Conservation (phyloP, 1,284 basidiomycete species). For the Ganoderma boninense region DNA sequence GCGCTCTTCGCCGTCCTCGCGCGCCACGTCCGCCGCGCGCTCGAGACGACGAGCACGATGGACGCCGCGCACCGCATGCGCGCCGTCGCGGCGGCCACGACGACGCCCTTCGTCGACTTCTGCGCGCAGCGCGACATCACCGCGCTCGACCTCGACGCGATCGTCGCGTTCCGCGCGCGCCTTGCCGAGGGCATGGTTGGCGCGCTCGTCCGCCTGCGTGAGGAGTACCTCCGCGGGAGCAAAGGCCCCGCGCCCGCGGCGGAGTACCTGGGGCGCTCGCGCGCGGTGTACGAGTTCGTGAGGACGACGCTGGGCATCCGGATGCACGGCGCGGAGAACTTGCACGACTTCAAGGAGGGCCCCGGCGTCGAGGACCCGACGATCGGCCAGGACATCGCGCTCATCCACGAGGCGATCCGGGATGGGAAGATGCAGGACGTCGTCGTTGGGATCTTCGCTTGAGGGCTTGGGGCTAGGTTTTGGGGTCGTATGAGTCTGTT, state of each 20-base stretch:
- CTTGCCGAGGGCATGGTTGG: conserved; percentile 55
- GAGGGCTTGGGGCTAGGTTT: conserved; percentile 5
- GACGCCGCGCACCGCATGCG: conserved; percentile 72
- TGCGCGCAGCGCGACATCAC: conserved; percentile 50
- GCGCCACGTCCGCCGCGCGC: conserved; percentile 54
- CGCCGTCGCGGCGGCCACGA: conserved; percentile 68
- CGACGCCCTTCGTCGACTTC: conserved; percentile 67
- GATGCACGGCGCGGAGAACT: conserved; percentile 81
- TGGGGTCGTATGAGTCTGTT: neutral
- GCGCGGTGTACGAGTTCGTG: conserved; percentile 75
- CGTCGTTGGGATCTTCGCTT: conserved; percentile 59
- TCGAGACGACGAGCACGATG: conserved; percentile 76
- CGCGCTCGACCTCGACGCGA: conserved; percentile 37
- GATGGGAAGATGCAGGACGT: conserved; percentile 75
- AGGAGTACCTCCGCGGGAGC: conserved; percentile 61
- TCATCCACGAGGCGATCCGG: conserved; percentile 78
- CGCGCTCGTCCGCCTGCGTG: conserved; percentile 58
- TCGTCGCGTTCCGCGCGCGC: conserved; percentile 60
- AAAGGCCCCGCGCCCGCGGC: conserved; percentile 68
- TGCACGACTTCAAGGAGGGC: conserved; percentile 60
- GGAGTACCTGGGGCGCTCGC: conserved; percentile 67
- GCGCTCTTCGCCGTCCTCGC: conserved; percentile 48
- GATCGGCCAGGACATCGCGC: conserved; percentile 70
- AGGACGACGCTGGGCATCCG: conserved; percentile 68
- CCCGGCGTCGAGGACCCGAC: conserved; percentile 67